These are phyloP conservation scores for Lentinula raphanica DNA, from an alignment of 768 basidiomycete genomes.

Conservation along the genomic window DNA sequence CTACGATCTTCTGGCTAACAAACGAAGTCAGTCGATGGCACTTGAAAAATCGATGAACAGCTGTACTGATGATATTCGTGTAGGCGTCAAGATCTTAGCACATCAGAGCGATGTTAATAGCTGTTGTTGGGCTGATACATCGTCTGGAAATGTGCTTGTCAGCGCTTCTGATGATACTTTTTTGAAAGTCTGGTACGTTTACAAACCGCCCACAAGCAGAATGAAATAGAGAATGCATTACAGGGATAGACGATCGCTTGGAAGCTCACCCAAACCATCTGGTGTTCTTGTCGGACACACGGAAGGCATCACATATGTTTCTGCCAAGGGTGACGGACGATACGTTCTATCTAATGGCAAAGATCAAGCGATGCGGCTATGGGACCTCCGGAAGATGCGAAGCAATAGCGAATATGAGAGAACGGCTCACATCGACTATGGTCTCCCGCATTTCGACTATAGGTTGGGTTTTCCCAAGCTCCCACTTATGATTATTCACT, in stretches of 20 bases:
- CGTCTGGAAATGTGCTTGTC: conserved; percentile 89
- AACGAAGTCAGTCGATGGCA: conserved; percentile 38
- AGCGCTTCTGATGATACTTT: conserved; percentile 94
- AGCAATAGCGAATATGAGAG: conserved; percentile 62
- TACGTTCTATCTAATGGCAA: conserved; percentile 96
- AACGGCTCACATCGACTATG: conserved; percentile 46
- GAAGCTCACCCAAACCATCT: conserved; percentile 67
- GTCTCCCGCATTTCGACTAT: conserved; percentile 69
- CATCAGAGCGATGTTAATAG: conserved; percentile 92
- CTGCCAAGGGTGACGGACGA: conserved; percentile 93
- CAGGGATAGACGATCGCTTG: conserved; percentile 54
- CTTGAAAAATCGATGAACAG: not conserved
- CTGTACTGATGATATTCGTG: not conserved
- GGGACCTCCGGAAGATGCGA: conserved; percentile 94
- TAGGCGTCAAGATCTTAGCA: conserved; percentile 69
- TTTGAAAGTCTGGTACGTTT: conserved; percentile 85
- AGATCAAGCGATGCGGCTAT: conserved; percentile 86
- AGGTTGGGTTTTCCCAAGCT: conserved; percentile 41
- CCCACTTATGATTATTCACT: not conserved
- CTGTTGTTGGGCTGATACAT: conserved; percentile 91
- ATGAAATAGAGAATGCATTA: conserved; percentile 12
- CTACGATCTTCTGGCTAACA: conserved; percentile 82
- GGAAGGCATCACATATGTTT: conserved; percentile 91
- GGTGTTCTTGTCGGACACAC: conserved; percentile 94
- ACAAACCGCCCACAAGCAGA: conserved; percentile 39